Base-by-base conservation (phyloP, 23 red algal species). In the Gracilaria caudata region DNA sequence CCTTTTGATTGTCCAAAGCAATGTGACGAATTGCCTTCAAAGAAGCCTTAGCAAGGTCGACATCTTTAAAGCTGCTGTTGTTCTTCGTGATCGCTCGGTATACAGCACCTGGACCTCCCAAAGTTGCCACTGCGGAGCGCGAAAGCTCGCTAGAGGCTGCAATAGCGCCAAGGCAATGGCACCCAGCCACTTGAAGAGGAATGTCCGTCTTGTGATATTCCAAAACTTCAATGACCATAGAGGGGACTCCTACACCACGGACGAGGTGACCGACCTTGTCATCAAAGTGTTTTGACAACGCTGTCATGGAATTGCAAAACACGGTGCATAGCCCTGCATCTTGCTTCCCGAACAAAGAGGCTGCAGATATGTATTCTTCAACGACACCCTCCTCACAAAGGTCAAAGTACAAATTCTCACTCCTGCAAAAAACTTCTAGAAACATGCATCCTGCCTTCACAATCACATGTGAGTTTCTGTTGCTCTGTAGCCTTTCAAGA, bases 71-170 rank as follows among this genome's bases (percentile, higher is more conserved):
- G 28, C 71, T 78, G 21, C 51, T 66, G 61, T 89, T 89, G 41
- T 89, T 89, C 85, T 89, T 89, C 21, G 85, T 78, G 29, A 89
- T 89, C 13, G 85, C 85, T 23, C 71, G 19, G 37, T 89, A 89
- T 0, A 89, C 85, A 77, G 70, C 85, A 32, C 45, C 53, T n/a
- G 85, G 85, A 64, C 85, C 85, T 28, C 85, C 85, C 34, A 89
- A 68, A 37, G 85, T 89, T 46, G 85, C 85, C 4, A 89, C 85
- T 60, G 85, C 85, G 23, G 85, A 89, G 1, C 85, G 85, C 49
- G 85, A 89, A 32, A 89, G 71, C 32, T 89, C 85, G 70, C 72
- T 77, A 7, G 72, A 58, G 8, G 68, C 85, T 29, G 85, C 85
- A 78, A 89, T 89, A 23, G 74, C 74, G 12, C 41, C 85, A 7